Evolutionary conservation across 805 yeast genomes (phyloP).

Genomic region (Nakazawaea wickerhamii): DNA sequence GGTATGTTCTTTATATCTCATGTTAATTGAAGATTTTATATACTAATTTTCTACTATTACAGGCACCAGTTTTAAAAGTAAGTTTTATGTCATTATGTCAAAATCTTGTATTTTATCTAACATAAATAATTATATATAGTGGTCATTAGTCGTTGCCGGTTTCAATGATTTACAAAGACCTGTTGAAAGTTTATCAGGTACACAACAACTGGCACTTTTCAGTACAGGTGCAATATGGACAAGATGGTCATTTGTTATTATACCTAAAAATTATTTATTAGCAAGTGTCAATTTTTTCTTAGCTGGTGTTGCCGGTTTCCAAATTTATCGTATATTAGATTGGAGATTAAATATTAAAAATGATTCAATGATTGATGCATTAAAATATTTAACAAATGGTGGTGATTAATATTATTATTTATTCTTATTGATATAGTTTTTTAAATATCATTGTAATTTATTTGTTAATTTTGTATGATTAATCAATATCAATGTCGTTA

Average conservation of each 20-base stretch:
- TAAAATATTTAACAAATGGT: constrained; percentile 57
- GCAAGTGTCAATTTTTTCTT: constrained; percentile 94
- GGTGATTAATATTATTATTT: no score
- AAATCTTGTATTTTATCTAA: no score
- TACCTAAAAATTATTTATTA: constrained; percentile 77
- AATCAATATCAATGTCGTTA: no score
- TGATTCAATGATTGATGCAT: constrained; percentile 50
- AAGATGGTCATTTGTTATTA: constrained; percentile 93
- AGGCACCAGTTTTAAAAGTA: constrained; percentile 57
- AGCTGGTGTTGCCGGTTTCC: constrained; percentile 85
- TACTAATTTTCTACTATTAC: constrained; percentile 5
- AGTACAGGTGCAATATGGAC: constrained; percentile 97
- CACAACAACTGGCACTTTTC: constrained; percentile 79
- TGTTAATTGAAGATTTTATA: neutral
- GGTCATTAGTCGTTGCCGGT: constrained; percentile 93
- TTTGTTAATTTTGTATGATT: no score
- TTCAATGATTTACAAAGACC: constrained; percentile 83
- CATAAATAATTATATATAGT: constrained; percentile 37
- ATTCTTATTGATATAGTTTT: no score
- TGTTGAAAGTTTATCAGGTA: constrained; percentile 84
- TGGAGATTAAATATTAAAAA: constrained; percentile 59
- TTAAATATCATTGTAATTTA: no score
- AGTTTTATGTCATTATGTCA: constrained; percentile 8
- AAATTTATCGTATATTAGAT: constrained; percentile 62
- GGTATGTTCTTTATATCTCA: constrained; percentile 42